Evolutionary conservation across 441 rosid genomes (phyloP).

Genomic region (Jatropha podagrica): DNA sequence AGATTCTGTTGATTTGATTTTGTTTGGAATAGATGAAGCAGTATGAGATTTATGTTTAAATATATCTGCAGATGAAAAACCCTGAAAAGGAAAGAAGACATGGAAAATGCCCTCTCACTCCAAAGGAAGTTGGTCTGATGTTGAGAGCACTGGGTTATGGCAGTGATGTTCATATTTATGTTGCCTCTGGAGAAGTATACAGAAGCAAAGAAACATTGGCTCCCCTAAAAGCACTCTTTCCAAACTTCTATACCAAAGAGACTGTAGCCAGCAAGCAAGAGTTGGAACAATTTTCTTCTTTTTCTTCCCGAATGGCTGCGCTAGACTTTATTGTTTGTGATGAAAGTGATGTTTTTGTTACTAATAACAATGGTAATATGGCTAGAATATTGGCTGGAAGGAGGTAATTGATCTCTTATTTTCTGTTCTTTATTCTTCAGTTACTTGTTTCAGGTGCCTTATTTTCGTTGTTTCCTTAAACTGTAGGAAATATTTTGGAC

Average conservation of each 20-base stretch:
- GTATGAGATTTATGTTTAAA: neutral
- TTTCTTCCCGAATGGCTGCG: conserved; percentile 98
- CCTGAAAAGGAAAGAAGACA: conserved; percentile 94
- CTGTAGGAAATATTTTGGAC: conserved; percentile 91
- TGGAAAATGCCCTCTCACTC: conserved; percentile 97
- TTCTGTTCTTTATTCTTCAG: neutral
- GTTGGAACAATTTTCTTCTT: conserved; percentile 63
- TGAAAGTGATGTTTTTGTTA: conserved; percentile 92
- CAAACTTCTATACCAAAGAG: conserved; percentile 86
- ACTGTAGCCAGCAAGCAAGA: conserved; percentile 77
- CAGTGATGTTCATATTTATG: conserved; percentile 85
- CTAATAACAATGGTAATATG: conserved; percentile 99
- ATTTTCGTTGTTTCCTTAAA: conserved; percentile 16
- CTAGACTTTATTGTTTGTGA: conserved; percentile 95
- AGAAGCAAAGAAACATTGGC: conserved; percentile 85
- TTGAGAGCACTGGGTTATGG: conserved; percentile 94
- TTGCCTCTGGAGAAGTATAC: conserved; percentile 98
- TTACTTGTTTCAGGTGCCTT: neutral
- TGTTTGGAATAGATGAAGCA: neutral
- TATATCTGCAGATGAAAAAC: conserved; percentile 49
- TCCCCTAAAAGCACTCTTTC: conserved; percentile 85
- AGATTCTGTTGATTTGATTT: conserved; percentile 7
- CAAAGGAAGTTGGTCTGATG: conserved; percentile 98
- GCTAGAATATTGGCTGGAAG: conserved; percentile 94
- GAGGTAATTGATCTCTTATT: conserved; percentile 44